Evolutionary conservation across 2,329 filamentous ascomycete species (phyloP).

Genomic region (Fusarium sulawesiense): DNA sequence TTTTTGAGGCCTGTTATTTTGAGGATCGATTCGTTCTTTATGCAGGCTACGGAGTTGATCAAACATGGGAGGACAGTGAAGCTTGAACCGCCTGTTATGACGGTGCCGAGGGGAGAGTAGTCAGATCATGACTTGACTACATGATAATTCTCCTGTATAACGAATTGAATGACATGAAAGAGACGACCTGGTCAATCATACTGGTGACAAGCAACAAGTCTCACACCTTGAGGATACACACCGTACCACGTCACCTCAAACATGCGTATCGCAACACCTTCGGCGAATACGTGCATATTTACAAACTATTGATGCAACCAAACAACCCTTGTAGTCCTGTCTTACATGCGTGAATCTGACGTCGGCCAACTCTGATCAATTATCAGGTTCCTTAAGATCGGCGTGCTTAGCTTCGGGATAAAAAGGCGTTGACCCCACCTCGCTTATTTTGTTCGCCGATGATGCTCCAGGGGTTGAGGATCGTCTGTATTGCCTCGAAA

Average conservation of each 20-base stretch:
- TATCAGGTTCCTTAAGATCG: constrained; percentile 8
- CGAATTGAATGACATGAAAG: constrained; percentile 11
- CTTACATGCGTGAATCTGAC: neutral
- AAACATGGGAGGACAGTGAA: constrained; percentile 37
- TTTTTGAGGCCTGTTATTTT: constrained; percentile 53
- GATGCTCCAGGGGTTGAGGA: neutral
- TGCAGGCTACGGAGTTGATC: constrained; percentile 49
- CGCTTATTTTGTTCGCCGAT: constrained; percentile 18
- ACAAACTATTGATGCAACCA: neutral
- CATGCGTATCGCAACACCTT: neutral
- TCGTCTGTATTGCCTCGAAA: neutral
- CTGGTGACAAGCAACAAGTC: neutral
- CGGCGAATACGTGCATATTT: neutral
- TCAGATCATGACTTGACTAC: neutral
- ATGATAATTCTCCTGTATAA: neutral
- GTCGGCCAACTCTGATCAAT: neutral
- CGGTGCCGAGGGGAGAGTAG: constrained; percentile 9
- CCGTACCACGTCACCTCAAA: neutral
- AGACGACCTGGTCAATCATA: neutral
- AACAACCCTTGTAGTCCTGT: neutral
- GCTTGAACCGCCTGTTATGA: constrained; percentile 28
- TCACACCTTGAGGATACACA: neutral
- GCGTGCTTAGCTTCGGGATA: constrained; percentile 12
- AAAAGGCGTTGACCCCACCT: neutral
- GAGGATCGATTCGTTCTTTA: constrained; percentile 55